Evolutionary conservation across 2,329 filamentous ascomycete species (phyloP), one percentile per base, ranked within the genome.

Genomic region (Colletotrichum chrysophilum): DNA sequence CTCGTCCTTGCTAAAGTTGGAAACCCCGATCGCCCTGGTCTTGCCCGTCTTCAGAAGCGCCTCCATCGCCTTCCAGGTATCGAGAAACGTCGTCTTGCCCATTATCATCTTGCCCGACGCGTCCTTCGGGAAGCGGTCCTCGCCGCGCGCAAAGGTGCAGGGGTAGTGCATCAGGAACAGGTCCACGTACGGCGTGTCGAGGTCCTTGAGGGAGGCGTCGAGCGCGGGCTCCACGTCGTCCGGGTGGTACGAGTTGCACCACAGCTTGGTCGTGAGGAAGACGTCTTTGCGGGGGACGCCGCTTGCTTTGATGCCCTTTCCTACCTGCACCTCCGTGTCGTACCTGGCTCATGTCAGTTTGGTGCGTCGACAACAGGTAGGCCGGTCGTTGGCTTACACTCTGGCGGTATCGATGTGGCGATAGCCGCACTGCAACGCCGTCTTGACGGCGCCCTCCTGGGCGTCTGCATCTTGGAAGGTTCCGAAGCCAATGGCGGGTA

Each of bases 351-450:
- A 24, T 7, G 4, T 52, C 43, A 52, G 43, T 52, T 21, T 52
- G 3, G 10, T 21, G 43, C 10, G 43, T 12, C 43, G n/a, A 52
- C 9, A n/a, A 2, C 38, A n/a, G 18, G 3, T n/a, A n/a, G 18
- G 43, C 10, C 0, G n/a, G 9, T 10, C 5, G 2, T 52, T 13
- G 43, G 4, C 43, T 52, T 52, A 80, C 52, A 80, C 76, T 12
- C 70, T 67, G 6, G 80, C 78, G 4, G 82, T 85, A 56, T 86
- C 84, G 56, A 87, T 85, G 6, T 82, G 81, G 1, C 85, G 81
- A 58, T 81, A 79, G 1, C 85, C 84, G 4, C 77, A 77, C n/a
- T 81, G 78, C 26, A 85, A 74, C 7, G 80, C 81, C 9, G 66
- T 58, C 14, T 30, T 65, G 3, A 82, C 81, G 10, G 79, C 78